Conservation (phyloP, 148 eudicot genomes). For the Camellia japonica region DNA sequence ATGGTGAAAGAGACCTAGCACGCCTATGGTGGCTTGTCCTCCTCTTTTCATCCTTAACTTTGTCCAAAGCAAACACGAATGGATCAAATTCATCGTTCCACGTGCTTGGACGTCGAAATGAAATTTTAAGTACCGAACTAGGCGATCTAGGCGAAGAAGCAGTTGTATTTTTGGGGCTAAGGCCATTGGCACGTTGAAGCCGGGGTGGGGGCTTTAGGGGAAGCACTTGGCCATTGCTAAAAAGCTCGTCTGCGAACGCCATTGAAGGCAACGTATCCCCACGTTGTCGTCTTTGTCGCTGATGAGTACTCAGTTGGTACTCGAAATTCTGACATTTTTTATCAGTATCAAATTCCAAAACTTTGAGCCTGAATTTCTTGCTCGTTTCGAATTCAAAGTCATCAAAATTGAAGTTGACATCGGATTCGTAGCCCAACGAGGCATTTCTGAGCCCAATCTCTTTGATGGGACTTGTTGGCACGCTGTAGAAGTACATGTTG, state of each 20-base stretch:
- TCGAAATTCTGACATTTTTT: slow-evolving; percentile 16
- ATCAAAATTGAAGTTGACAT: slow-evolving; percentile 10
- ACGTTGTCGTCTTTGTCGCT: too few relatives aligned
- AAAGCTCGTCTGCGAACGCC: slow-evolving; percentile 65
- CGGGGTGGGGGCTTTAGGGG: slow-evolving; percentile 67
- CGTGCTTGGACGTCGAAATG: slow-evolving; percentile 34
- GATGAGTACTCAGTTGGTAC: too few relatives aligned
- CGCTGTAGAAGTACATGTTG: slow-evolving; percentile 17
- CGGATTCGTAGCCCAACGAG: not conserved
- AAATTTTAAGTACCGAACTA: slow-evolving; percentile 24
- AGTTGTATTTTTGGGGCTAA: slow-evolving; percentile 2
- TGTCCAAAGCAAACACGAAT: slow-evolving; percentile 56
- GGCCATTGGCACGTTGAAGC: slow-evolving; percentile 13
- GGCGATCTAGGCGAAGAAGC: slow-evolving; percentile 47
- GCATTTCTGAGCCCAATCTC: too few relatives aligned
- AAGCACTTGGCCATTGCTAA: slow-evolving; percentile 45
- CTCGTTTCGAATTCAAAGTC: slow-evolving; percentile 61
- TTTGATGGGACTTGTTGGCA: slow-evolving; percentile 9
- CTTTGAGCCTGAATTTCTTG: slow-evolving; percentile 28
- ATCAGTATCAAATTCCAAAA: not conserved
- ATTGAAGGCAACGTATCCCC: slow-evolving; percentile 2
- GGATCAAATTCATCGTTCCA: slow-evolving; percentile 71
- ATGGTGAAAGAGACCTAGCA: slow-evolving; percentile 50
- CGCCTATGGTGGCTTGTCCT: slow-evolving; percentile 18
- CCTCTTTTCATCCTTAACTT: slow-evolving; percentile 42